Evolutionary conservation across 1,139 yeast species (phyloP), one percentile per base, ranked within the genome.

Genomic region (Zygosaccharomyces sapae): DNA sequence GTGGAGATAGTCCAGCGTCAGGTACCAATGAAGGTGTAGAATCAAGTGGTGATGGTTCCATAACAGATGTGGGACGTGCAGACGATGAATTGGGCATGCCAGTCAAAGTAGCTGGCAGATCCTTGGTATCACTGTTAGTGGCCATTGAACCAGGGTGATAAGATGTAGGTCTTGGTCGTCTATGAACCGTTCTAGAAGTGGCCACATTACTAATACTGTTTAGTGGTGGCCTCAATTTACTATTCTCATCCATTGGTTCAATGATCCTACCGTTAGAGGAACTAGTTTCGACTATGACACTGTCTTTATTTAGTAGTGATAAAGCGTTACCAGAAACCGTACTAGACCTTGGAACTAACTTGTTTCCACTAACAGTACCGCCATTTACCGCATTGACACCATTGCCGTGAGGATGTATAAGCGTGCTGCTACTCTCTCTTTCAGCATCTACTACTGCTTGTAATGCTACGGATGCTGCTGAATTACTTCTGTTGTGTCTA

Each of bases 81-180:
- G 48, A 20, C 2, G 41, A 9, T 27, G 29, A 40, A 10, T 36
- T 30, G 12, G 45, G 29, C 19, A 41, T 6, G 7, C 38, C 30
- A 5, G 95, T 83, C 51, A 89, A 75, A 55, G 89, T 88, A 68
- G 87, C 68, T 84, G 84, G 54, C 86, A 75, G 65, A 86, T 87
- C 39, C 4, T 27, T 27, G 86, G 76, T 13, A 86, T 80, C 92
- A n/a, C n/a, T n/a, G 89, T 84, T 42, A 44, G 55, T 58, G 8
- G 74, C 59, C 45, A 68, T 63, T 24, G 70, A 61, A 1, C 72
- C 70, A 9, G 94, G 92, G 61, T 85, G 90, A 61, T 83, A 85
- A 7, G 90, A 83, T 0, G 90, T 84, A 41, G 94, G 92, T 63
- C 94, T 76, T 46, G 87, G 89, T 59, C 77, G 82, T 63, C 79